Base-by-base conservation (phyloP, 176 grass and related monocot species). In the Ensete ventricosum region DNA sequence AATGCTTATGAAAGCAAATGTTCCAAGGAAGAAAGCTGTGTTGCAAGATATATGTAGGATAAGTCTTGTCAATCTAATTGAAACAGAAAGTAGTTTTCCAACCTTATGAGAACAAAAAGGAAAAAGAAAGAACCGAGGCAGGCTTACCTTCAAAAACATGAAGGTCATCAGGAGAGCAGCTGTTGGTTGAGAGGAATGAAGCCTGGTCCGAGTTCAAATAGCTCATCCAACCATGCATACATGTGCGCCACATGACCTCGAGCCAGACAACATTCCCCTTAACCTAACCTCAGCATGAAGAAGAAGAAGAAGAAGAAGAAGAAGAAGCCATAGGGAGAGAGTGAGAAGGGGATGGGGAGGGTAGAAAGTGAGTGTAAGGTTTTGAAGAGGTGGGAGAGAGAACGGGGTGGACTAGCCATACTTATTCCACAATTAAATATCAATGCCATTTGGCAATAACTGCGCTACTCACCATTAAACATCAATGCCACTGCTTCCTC, bases 211-310 rank as follows among this genome's bases (percentile, higher is more conserved):
- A 91, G 77, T 77, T 89, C 86, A 71, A 71, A 58, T 29, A 54
- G 14, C 73, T 8, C 68, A 50, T 20, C 2, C 69, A 0, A 55
- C 74, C 55, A 55, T 24, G 43, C 19, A 78, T 62, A 10, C 23
- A 75, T 59, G 23, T 19, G 9, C 14, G 57, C 13, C 20, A 62
- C 14, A n/a, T n/a, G 85, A 75, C 87, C 74, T 85, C 89, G 85
- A 90, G 87, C 87, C 85, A 96, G 92, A 89, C 87, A 96, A 92
- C 89, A 96, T 80, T 73, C 87, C 89, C 81, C 87, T 85, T 85
- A 88, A 88, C 85, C 85, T 83, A 90, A 81, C 53, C 1, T 70
- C 11, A 78, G 55, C 11, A 65, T 19, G 19, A 60, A 17, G 8
- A n/a, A 14, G 57, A 60, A 19, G 3, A 60, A 60, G 12, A 6